Percentiles rank a stretch among this genome's conserved stretches.
phyloP scores from a whole-genome alignment of 1,284 basidiomycete genomes.

The Schizophyllum commune region DNA sequence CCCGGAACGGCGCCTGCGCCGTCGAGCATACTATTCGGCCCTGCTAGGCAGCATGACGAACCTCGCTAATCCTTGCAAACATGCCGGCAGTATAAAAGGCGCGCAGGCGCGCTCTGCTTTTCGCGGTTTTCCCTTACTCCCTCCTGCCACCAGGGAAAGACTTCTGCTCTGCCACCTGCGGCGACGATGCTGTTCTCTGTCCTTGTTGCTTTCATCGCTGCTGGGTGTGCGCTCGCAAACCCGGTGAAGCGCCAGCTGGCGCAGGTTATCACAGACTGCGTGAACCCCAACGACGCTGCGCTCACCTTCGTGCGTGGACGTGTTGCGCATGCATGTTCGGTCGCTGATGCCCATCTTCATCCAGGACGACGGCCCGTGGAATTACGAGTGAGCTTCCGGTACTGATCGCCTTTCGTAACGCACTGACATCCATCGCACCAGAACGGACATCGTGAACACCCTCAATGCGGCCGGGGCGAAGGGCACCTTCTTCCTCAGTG shows the following conservation, averaged over 20 bases:
- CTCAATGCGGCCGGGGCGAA: constrained; percentile 31
- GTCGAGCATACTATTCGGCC: background rate
- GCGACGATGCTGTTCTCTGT: constrained; percentile 1
- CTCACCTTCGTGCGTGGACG: constrained; percentile 35
- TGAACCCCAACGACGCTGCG: constrained; percentile 27
- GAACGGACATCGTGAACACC: constrained; percentile 30
- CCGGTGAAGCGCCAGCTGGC: constrained; percentile 12
- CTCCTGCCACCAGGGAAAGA: background rate
- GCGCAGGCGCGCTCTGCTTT: background rate
- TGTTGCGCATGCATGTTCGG: background rate
- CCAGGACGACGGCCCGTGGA: constrained; percentile 41
- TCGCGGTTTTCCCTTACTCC: background rate
- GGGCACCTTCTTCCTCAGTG: constrained; percentile 51
- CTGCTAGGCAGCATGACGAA: background rate
- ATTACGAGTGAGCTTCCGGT: constrained; percentile 25
- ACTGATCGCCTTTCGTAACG: background rate
- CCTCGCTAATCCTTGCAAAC: background rate
- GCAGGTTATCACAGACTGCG: constrained; percentile 24
- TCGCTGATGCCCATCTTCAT: background rate
- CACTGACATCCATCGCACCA: constrained; percentile 6
- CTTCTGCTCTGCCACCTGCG: background rate
- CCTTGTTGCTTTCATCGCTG: background rate
- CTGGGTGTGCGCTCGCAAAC: background rate
- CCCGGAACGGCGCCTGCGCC: background rate
- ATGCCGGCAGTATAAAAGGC: background rate